Evolutionary conservation across 2,329 filamentous ascomycete species (phyloP).

Genomic region (Penicillium psychrosexuale): DNA sequence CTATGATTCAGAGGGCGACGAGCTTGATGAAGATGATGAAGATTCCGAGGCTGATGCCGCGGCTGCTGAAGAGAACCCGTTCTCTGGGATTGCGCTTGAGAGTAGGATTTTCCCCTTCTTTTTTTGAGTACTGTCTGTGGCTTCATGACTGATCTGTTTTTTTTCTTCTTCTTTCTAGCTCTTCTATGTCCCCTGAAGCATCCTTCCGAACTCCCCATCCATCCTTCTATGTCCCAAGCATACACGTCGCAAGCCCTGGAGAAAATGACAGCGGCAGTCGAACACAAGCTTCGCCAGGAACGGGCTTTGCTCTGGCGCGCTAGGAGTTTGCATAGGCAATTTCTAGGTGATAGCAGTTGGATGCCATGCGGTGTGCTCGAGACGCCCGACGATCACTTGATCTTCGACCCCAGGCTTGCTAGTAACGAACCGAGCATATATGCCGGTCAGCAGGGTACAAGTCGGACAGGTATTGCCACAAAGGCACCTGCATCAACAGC

Average conservation of each 20-base stretch:
- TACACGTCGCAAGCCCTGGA: conserved; percentile 59
- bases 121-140: not conserved
- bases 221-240: conserved; percentile 57
- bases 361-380: conserved; percentile 55
- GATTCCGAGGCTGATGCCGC: conserved; percentile 57
- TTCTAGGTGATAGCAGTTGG: conserved; percentile 60
- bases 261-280: conserved; percentile 55
- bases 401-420: conserved; percentile 42
- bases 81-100: conserved; percentile 56
- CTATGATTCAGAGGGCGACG: conserved; percentile 63
- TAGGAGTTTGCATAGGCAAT: conserved; percentile 56
- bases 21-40: conserved; percentile 57
- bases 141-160: conserved; percentile 10
- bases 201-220: conserved; percentile 57
- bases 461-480: conserved; percentile 9
- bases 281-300: conserved; percentile 58
- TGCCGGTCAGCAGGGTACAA: conserved; percentile 15
- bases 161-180: conserved; percentile 37
- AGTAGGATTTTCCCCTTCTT: conserved; percentile 38
- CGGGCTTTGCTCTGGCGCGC: conserved; percentile 55
- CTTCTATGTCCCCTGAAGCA: conserved; percentile 61
- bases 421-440: conserved; percentile 17
- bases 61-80: conserved; percentile 61
- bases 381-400: conserved; percentile 48
- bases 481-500: conserved; percentile 7